These are phyloP conservation scores for Pestalotiopsis sp. DNA, from an alignment of 2,329 filamentous ascomycete genomes.

Conservation along the genomic window DNA sequence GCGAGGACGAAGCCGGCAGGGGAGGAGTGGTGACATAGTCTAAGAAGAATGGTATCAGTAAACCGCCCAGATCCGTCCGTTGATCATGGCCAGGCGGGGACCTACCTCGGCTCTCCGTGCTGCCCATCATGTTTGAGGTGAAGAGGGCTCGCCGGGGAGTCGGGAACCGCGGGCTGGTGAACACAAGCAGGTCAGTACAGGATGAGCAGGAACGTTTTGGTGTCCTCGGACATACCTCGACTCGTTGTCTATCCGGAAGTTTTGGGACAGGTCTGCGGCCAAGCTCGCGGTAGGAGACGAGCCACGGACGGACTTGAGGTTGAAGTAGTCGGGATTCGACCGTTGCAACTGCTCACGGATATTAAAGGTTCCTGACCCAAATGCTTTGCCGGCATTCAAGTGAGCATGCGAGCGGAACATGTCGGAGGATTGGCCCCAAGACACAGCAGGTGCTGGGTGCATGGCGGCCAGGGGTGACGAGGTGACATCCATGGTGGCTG, in stretches of 20 bases:
- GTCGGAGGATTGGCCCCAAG: constrained; percentile 59
- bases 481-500: constrained; percentile 78
- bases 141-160: constrained; percentile 87
- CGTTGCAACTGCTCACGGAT: constrained; percentile 75
- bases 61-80: constrained; percentile 8
- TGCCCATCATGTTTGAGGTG: constrained; percentile 69
- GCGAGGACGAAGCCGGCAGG: constrained; percentile 77
- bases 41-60: constrained; percentile 36
- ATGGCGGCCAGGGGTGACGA: constrained; percentile 87
- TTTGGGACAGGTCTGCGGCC: constrained; percentile 92
- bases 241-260: constrained; percentile 87
- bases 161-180: constrained; percentile 73
- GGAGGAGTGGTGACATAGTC: constrained; percentile 84
- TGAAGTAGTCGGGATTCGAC: constrained; percentile 77
- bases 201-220: not conserved
- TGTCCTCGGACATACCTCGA: constrained; percentile 69
- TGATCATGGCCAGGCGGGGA: constrained; percentile 11
- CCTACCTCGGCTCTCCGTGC: constrained; percentile 63
- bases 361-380: constrained; percentile 70
- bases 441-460: constrained; percentile 72
- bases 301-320: constrained; percentile 73
- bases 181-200: constrained; percentile 18
- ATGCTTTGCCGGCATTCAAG: constrained; percentile 51
- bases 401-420: constrained; percentile 54
- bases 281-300: constrained; percentile 91